Evolutionary conservation across 768 basidiomycete genomes (phyloP), one percentile per base, ranked within the genome.

Genomic region (Trametes coccinea): DNA sequence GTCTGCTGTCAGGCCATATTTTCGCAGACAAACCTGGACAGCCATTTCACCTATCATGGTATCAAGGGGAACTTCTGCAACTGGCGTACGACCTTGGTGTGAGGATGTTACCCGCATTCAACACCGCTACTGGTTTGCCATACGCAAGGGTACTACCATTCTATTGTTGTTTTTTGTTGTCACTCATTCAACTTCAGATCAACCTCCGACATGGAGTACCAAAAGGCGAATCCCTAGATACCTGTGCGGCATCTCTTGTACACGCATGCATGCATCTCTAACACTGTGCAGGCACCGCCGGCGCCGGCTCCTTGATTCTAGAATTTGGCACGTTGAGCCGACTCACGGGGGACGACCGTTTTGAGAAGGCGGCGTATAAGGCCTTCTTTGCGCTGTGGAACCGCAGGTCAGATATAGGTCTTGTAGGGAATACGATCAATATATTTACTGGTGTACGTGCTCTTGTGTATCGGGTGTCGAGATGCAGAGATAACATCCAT

Each of bases 331-430:
- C 92, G 14, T 77, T 99, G 29, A 93, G 92, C 69, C 86, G 95
- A 34, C 80, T 99, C 41, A 96, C 95, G 37, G 90, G 92, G 5
- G 94, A 97, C 69, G 83, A 88, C 22, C 83, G 88, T 16, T 99
- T 94, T 70, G 97, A 98, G 75, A 88, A 87, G 66, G 93, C 84
- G 0, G 97, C 96, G 1, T 82, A 89, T 66, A 89, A 87, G 75
- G 94, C 97, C 0, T 98, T 92, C 73, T 93, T 95, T 72, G 93
- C 90, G 1, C 74, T 98, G 0, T 99, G 96, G 97, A 93, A 96
- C 72, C 84, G 93, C 51, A 87, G 86, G 66, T 93, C 93, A 30
- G 82, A 87, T 31, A 86, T 96, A 48, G 88, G 88, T 44, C 78
- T 98, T 49, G 84, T 98, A 6, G 93, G 94, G 13, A 98, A 98